phyloP scores from a whole-genome alignment of 805 yeast species.

The Candida suzukii region DNA sequence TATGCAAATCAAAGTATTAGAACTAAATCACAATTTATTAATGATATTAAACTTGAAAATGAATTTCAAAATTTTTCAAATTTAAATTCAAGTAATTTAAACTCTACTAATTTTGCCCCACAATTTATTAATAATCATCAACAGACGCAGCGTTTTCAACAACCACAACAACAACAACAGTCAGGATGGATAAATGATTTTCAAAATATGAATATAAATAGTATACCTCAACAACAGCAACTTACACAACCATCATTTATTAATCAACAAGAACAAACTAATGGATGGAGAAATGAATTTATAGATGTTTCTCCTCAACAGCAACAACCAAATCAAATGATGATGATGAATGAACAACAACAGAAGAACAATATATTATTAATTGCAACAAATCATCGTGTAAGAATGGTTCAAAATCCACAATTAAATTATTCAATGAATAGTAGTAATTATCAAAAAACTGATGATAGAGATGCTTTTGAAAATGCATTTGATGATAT shows the following conservation, averaged over 20 bases:
- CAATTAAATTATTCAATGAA: no score
- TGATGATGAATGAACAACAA: not conserved
- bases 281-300: not conserved
- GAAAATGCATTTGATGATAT: slow-evolving; percentile 22
- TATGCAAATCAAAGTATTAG: not conserved
- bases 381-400: no score
- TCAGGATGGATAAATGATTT: slow-evolving; percentile 16
- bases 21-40: not conserved
- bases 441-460: no score
- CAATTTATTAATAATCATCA: slow-evolving; percentile 1
- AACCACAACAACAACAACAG: slow-evolving; percentile 2
- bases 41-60: not conserved
- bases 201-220: slow-evolving; percentile 11
- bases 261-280: no score
- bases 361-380: not conserved
- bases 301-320: not conserved
- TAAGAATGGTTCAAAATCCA: no score
- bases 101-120: not conserved
- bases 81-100: not conserved
- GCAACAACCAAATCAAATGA: not conserved
- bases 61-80: slow-evolving; percentile 1
- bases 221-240: not conserved
- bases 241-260: not conserved
- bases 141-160: slow-evolving; percentile 1
- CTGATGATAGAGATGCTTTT: slow-evolving; percentile 8